Evolutionary conservation across 768 basidiomycete species (phyloP).

Genomic region (Tulasnella sp.): DNA sequence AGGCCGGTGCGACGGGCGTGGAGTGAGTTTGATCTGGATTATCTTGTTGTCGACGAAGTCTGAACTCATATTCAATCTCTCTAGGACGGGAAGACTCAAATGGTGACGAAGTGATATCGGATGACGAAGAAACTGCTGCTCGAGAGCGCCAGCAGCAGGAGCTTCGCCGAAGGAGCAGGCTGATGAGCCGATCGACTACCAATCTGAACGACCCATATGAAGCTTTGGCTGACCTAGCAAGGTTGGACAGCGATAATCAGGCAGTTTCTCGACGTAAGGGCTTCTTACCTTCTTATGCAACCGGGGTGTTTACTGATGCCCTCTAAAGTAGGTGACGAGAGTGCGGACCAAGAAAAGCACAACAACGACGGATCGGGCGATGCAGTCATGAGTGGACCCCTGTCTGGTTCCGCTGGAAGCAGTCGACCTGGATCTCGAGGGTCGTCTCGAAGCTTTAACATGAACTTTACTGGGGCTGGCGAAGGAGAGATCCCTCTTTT

Average conservation of each 20-base stretch:
- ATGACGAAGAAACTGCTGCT: not conserved
- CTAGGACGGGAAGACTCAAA: not conserved
- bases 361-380: not conserved
- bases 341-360: not conserved
- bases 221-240: not conserved
- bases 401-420: not conserved
- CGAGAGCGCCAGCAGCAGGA: not conserved
- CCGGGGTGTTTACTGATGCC: not conserved
- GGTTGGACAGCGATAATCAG: not conserved
- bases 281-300: not conserved
- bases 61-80: not conserved
- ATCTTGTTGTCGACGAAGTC: no score
- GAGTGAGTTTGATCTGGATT: not conserved
- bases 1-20: not conserved
- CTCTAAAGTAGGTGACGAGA: not conserved
- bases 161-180: not conserved
- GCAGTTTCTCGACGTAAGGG: not conserved
- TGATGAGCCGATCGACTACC: constrained; percentile 8
- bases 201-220: constrained; percentile 12
- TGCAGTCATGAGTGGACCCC: not conserved
- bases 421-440: not conserved
- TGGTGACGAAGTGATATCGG: not conserved
- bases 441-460: not conserved
- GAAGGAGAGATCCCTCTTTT: not conserved
- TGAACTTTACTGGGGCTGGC: not conserved